phyloP scores from a whole-genome alignment of 2,329 filamentous ascomycete genomes.

The Pseudocercospora fijiensis region DNA sequence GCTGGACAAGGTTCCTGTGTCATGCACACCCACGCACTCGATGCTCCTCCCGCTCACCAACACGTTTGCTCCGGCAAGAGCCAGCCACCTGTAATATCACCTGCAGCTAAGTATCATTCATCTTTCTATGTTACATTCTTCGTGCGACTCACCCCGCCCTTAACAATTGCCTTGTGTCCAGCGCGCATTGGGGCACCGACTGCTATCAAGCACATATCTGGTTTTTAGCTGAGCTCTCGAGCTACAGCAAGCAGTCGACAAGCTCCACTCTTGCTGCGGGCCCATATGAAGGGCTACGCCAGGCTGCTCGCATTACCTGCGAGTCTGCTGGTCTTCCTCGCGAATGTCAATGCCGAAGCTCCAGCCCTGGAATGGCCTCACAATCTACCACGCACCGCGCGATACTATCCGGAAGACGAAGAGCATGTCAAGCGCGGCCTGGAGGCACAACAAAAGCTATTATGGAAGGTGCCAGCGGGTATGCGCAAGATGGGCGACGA shows the following conservation, averaged over 20 bases:
- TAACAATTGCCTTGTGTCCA: not conserved
- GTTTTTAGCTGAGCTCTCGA: not conserved
- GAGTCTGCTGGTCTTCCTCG: conserved; percentile 28
- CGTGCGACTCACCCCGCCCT: not conserved
- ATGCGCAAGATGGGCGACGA: conserved; percentile 72
- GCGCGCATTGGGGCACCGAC: not conserved
- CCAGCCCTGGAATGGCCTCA: conserved; percentile 46
- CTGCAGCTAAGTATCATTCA: not conserved
- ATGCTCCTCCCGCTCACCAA: not conserved
- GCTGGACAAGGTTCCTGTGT: not conserved
- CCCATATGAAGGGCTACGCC: conserved; percentile 27
- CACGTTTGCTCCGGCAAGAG: not conserved
- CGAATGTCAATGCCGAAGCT: conserved; percentile 4
- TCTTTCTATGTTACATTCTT: not conserved
- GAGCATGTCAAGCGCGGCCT: conserved; percentile 44
- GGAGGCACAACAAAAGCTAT: conserved; percentile 43
- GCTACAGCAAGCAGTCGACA: conserved; percentile 5
- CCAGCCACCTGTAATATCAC: conserved; percentile 2
- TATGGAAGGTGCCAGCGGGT: conserved; percentile 55
- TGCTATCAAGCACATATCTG: not conserved
- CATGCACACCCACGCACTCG: not conserved
- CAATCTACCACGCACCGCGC: conserved; percentile 47
- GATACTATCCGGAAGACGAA: conserved; percentile 52
- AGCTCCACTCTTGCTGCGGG: not conserved
- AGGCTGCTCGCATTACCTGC: conserved; percentile 31